These are phyloP conservation scores for Fraxinus velutina DNA, from an alignment of 305 asterid genomes.

Conservation along the genomic window DNA sequence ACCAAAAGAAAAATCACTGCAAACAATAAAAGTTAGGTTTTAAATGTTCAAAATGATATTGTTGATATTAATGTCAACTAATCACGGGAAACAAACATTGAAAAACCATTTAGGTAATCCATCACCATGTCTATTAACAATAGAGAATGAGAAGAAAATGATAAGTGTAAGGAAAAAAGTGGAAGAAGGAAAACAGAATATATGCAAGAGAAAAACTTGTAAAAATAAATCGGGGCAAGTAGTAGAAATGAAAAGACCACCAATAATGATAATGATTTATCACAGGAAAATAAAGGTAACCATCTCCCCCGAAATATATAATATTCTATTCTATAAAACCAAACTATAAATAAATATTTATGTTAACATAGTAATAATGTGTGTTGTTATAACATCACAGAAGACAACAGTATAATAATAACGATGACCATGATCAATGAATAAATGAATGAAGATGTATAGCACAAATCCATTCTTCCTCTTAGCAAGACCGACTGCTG, in stretches of 20 bases:
- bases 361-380: neutral
- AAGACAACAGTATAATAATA: neutral
- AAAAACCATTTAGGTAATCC: neutral
- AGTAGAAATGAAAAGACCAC: neutral
- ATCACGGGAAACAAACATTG: neutral
- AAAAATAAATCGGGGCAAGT: neutral
- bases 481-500: neutral
- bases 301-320: neutral
- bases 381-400: neutral
- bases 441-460: neutral
- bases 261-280: neutral
- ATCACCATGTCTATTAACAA: neutral
- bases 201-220: neutral
- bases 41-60: neutral
- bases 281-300: neutral
- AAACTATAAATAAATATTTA: neutral
- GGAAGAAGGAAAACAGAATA: neutral
- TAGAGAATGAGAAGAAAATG: neutral
- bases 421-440: neutral
- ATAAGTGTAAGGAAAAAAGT: neutral
- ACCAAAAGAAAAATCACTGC: neutral
- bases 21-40: neutral
- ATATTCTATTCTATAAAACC: neutral
- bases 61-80: neutral
- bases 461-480: neutral